Base-by-base conservation (phyloP, 441 rosid genomes). In the Pelargonium australe region DNA sequence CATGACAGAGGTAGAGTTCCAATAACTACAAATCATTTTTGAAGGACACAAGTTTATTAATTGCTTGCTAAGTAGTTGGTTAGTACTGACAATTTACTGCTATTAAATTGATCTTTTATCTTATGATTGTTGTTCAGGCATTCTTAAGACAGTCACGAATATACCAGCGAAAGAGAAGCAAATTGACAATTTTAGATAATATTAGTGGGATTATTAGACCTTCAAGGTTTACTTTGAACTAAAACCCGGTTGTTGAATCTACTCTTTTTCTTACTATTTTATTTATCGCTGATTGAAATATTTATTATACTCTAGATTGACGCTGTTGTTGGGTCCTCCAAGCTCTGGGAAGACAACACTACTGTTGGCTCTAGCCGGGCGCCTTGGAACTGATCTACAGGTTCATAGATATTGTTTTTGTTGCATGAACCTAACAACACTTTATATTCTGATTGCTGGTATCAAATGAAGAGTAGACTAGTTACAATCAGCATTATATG, bases 271-370 rank as follows among this genome's bases (percentile, higher is more conserved):
- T 12, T 40, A n/a, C 49, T 75, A 40, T 55, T 8, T 75, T 65
- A 8, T 69, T 70, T 23, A 9, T 25, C 9, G 44, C 37, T 51
- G n/a, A 49, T 2, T 49, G 12, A 49, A 49, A 28, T 4, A 31
- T 28, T 19, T 63, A 1, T 70, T 72, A 28, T 55, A 67, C 41
- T 76, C 65, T 75, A 95, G 99, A 78, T 80, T 95, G 77, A 95
- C 99, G 25, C 86, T 95, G 70, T 75, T 95, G 51, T 80, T 95
- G 78, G 99, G 99, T 70, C 99, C 99, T 82, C 99, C 99, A 43
- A 90, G 98, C 89, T 90, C 97, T 3, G 99, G 99, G 70, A 95
- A 95, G 87, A 95, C 99, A 7, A 90, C 95, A 0, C 67, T 95
- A 14, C 89, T 95, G 68, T 75, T 91, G 85, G 96, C 97, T 70